Evolutionary conservation across 2,329 filamentous ascomycete species (phyloP).

Genomic region (Phialophora verrucosa): DNA sequence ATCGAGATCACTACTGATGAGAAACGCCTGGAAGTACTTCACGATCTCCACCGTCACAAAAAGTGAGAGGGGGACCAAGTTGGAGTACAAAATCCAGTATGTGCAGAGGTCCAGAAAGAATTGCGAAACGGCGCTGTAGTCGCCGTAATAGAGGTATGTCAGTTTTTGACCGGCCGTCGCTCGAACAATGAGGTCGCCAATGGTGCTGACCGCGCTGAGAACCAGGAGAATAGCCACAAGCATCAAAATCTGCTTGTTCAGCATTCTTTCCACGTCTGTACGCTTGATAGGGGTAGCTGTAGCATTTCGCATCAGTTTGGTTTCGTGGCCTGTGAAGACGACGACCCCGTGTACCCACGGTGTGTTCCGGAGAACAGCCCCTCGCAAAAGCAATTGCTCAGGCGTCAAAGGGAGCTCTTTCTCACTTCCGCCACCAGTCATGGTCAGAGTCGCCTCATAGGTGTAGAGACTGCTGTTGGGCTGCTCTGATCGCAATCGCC

Average conservation of each 20-base stretch:
- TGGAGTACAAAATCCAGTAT: conserved; percentile 97
- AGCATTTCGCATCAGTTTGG: conserved; percentile 98
- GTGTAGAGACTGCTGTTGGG: conserved; percentile 98
- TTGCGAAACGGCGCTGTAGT: conserved; percentile 71
- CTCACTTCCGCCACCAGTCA: conserved; percentile 87
- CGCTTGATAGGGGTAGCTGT: conserved; percentile 97
- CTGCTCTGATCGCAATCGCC: conserved; percentile 89
- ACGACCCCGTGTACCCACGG: conserved; percentile 97
- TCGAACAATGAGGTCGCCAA: conserved; percentile 85
- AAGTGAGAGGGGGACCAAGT: conserved; percentile 93
- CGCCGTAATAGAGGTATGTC: conserved; percentile 68
- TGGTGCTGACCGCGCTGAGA: conserved; percentile 86
- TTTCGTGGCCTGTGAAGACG: conserved; percentile 97
- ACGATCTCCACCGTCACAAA: conserved; percentile 98
- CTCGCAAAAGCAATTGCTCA: conserved; percentile 89
- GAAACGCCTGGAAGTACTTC: conserved; percentile 96
- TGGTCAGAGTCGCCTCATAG: conserved; percentile 93
- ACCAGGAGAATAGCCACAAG: conserved; percentile 81
- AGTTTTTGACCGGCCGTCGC: conserved; percentile 67
- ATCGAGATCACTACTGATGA: conserved; percentile 96
- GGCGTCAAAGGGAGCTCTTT: conserved; percentile 89
- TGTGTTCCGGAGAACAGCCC: conserved; percentile 92
- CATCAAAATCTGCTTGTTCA: conserved; percentile 91
- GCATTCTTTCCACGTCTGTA: conserved; percentile 90
- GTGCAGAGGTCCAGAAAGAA: conserved; percentile 96